A percentile compares a stretch with the other conserved stretches of the same genome.
Evolutionary conservation across 441 rosid species (phyloP).

Genomic region (Biscutella laevigata): DNA sequence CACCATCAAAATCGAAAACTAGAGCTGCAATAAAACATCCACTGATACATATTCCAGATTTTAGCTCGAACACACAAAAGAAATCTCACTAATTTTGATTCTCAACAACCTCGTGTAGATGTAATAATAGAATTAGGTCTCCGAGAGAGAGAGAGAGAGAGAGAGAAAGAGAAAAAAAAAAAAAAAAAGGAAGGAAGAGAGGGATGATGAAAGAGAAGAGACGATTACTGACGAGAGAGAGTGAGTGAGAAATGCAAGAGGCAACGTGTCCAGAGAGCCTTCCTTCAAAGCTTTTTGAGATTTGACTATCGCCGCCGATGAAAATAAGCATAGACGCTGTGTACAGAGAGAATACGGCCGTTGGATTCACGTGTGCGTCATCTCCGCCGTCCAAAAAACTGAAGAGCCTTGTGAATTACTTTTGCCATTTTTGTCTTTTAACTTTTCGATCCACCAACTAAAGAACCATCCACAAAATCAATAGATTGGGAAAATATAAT

Average conservation of each 20-base stretch:
- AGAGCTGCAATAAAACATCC: too few relatives aligned
- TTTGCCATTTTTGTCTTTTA: not conserved
- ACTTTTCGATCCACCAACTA: not conserved
- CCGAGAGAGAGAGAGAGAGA: too few relatives aligned
- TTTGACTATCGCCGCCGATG: slow-evolving; percentile 10
- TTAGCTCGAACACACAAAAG: too few relatives aligned
- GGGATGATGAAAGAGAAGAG: too few relatives aligned
- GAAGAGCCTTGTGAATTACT: not conserved
- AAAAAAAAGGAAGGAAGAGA: too few relatives aligned
- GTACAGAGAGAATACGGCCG: slow-evolving; percentile 11
- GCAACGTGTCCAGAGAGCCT: not conserved
- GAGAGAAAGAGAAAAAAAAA: too few relatives aligned
- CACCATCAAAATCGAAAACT: too few relatives aligned
- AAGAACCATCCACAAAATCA: not conserved
- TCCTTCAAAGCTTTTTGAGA: slow-evolving; percentile 4
- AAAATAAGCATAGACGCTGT: not conserved
- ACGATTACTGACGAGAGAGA: too few relatives aligned
- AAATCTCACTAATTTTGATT: too few relatives aligned
- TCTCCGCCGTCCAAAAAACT: slow-evolving; percentile 6
- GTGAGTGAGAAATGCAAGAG: not conserved
- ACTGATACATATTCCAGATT: too few relatives aligned
- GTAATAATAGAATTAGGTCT: too few relatives aligned
- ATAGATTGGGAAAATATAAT: not conserved
- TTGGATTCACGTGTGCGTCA: slow-evolving; percentile 23
- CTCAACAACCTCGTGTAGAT: too few relatives aligned